Base-by-base conservation (phyloP, 2,329 filamentous ascomycete species). In the Sphaerulina vaccinii region DNA sequence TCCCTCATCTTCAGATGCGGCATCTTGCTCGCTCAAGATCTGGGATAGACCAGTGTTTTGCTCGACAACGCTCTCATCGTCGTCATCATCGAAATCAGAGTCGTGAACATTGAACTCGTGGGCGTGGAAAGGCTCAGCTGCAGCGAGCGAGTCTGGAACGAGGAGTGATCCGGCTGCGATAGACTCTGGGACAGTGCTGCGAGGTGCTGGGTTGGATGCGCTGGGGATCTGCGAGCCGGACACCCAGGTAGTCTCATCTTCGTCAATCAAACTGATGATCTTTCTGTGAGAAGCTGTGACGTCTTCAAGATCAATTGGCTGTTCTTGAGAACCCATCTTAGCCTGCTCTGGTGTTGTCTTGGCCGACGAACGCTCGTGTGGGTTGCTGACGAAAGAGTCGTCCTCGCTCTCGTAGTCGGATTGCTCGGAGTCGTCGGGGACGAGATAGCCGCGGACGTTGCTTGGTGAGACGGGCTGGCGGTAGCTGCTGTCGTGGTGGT, bases 331-430 rank as follows among this genome's bases (percentile, higher is more conserved):
- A 19, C 59, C 63, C 37, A 56, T 49, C 49, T 57, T 61, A 23
- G 24, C 13, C 38, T 62, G 52, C 42, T 67, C 63, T 3, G 63
- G 65, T 2, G 64, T 65, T 9, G 64, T 65, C 23, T 64, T 49
- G 6, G 62, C 63, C 5, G 65, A 67, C 8, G 57, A 61, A n/a
- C 39, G 37, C 9, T 55, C 39, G 19, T 56, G 49, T 11, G 36
- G 16, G 9, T 54, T 35, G 51, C 52, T 58, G 21, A 47, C 19
- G 9, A 48, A 16, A 8, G 60, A 61, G n/a, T 57, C 60, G 19
- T 27, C 38, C 40, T 59, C 59, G 29, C 51, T 57, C 3, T 59
- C 60, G 15, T 54, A 45, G 23, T 65, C 62, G 11, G 62, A 65
- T n/a, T 55, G 50, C n/a, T 62, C 62, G 2, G 58, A 58, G 11